Base-by-base conservation (phyloP, 768 basidiomycete species). In the Favolaschia claudopus region DNA sequence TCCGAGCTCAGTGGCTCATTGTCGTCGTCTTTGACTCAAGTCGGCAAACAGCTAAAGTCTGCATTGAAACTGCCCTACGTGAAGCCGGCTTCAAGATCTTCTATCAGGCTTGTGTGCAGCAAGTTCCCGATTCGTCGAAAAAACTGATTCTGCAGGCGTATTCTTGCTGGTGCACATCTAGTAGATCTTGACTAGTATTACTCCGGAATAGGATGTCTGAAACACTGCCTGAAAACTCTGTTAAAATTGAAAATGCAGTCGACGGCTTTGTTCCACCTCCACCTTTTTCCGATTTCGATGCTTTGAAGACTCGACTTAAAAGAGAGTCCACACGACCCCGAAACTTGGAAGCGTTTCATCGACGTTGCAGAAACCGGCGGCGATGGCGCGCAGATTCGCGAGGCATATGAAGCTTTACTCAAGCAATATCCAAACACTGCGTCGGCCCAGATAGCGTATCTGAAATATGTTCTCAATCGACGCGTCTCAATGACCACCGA, bases 371-470 rank as follows among this genome's bases (percentile, higher is more conserved):
- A 96, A 76, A 79, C 82, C 55, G 85, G 84, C 31, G 88, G 87
- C 61, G 91, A 96, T 69, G 83, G 94, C 64, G 84, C 89, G 48
- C 88, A 87, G 72, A 89, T 96, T 63, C 86, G 92, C 60, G 82
- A 85, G 40, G 86, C 91, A 15, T 98, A 93, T 73, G 91, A 94
- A 68, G 88, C 84, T 36, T 79, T 98, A 62, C 82, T 96, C 55
- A 85, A 88, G 69, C 87, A 87, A 48, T 96, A 92, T 73, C 96
- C 96, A n/a, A 96, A 96, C 74, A 94, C 91, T 67, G 95, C 98
- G 77, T 85, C 89, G 10, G 91, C 91, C 1, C 93, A 95, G 77
- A 90, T 93, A 64, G 86, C 88, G 20, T 95, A 95, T 70, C 83
- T 95, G 71, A 86, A 83, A 49, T 91, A 93, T 65, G 91, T 89